Conservation (phyloP, 2,329 filamentous ascomycete genomes). For the Xylariaceae sp. region DNA sequence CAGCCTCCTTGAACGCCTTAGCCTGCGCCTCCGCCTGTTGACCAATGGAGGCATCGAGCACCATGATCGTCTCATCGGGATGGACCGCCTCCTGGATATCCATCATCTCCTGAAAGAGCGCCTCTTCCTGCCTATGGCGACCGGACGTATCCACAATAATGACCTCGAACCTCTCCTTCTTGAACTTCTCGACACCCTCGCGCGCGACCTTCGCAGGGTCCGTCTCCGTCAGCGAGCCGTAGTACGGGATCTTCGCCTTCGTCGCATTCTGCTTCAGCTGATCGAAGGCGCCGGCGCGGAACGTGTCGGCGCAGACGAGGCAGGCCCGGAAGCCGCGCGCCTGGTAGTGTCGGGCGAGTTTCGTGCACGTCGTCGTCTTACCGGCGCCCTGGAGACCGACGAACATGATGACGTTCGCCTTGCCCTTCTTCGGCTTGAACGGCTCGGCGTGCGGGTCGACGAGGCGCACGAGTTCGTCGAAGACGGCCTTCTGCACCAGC, state of each 20-base stretch:
- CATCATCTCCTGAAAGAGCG: conserved; percentile 94
- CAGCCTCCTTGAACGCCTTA: conserved; percentile 93
- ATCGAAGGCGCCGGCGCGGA: conserved; percentile 96
- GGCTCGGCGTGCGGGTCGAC: conserved; percentile 93
- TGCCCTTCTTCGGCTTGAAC: conserved; percentile 95
- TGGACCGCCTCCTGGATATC: conserved; percentile 88
- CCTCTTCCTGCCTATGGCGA: conserved; percentile 88
- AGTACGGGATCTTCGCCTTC: conserved; percentile 98
- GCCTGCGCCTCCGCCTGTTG: conserved; percentile 93
- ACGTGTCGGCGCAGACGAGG: conserved; percentile 95
- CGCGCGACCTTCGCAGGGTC: conserved; percentile 88
- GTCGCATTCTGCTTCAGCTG: conserved; percentile 98
- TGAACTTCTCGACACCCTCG: conserved; percentile 98
- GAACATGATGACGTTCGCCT: conserved; percentile 98
- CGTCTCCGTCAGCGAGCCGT: conserved; percentile 91
- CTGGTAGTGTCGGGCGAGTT: conserved; percentile 91
- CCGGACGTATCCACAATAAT: conserved; percentile 98
- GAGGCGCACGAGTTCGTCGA: conserved; percentile 91
- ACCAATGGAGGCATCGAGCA: conserved; percentile 92
- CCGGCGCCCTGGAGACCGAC: conserved; percentile 95
- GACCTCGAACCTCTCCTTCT: conserved; percentile 96
- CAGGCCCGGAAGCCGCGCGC: conserved; percentile 88
- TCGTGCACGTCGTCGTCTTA: conserved; percentile 98
- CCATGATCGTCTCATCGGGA: conserved; percentile 97
- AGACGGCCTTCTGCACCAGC: conserved; percentile 94